Evolutionary conservation across 2,329 filamentous ascomycete genomes (phyloP).

Genomic region (Talaromyces sp.): DNA sequence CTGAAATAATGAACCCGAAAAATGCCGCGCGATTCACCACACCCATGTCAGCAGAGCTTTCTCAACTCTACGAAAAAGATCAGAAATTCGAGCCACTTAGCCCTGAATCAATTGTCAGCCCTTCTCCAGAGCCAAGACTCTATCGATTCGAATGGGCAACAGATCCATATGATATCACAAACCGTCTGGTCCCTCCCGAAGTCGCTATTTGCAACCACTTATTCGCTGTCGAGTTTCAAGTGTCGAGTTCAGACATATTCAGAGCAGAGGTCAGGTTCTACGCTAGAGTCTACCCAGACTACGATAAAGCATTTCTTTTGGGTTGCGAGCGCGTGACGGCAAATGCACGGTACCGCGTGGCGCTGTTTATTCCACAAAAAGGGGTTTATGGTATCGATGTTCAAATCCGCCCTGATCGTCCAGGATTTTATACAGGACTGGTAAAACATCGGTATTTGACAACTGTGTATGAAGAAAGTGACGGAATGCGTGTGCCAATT

Average conservation of each 20-base stretch:
- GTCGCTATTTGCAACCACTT: neutral
- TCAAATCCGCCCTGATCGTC: neutral
- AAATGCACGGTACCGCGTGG: neutral
- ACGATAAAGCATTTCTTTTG: neutral
- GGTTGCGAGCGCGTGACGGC: neutral
- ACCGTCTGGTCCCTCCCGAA: neutral
- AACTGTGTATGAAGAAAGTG: neutral
- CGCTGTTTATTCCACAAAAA: neutral
- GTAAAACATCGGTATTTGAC: neutral
- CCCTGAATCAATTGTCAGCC: neutral
- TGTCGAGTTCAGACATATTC: neutral
- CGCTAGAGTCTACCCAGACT: neutral
- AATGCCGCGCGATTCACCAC: neutral
- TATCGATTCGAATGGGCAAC: conserved; percentile 1
- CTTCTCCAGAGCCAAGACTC: neutral
- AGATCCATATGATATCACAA: neutral
- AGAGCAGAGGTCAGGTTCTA: neutral
- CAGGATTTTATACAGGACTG: neutral
- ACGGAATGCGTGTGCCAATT: neutral
- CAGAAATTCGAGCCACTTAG: neutral
- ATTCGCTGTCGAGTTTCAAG: conserved; percentile 7
- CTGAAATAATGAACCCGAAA: neutral
- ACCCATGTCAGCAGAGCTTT: neutral
- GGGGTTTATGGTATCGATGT: conserved; percentile 4
- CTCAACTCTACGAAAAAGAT: neutral